phyloP scores from a whole-genome alignment of 768 basidiomycete species.

The Termitomyces sp. region DNA sequence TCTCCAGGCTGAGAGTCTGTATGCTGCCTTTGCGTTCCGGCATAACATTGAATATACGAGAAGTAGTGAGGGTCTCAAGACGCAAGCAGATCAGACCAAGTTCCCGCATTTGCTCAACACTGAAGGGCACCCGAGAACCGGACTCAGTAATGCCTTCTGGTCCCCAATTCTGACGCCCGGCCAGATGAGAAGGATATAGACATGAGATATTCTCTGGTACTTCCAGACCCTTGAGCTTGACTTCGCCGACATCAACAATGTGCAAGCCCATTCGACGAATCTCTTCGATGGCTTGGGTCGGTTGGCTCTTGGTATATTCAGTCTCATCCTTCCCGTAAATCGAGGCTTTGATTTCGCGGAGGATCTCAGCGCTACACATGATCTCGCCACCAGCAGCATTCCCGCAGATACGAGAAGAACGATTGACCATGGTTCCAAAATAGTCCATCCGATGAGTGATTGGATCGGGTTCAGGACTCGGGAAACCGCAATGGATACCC shows the following conservation, averaged over 20 bases:
- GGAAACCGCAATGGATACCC: conserved; percentile 92
- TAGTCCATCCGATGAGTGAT: conserved; percentile 97
- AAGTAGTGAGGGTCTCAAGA: conserved; percentile 68
- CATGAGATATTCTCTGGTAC: conserved; percentile 82
- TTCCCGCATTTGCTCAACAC: conserved; percentile 67
- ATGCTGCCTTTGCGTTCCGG: conserved; percentile 42
- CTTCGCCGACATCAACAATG: conserved; percentile 77
- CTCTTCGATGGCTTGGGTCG: conserved; percentile 61
- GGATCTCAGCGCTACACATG: conserved; percentile 82
- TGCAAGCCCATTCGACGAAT: conserved; percentile 67
- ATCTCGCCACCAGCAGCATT: conserved; percentile 91
- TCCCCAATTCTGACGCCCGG: conserved; percentile 55
- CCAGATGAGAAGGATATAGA: conserved; percentile 72
- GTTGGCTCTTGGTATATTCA: conserved; percentile 53
- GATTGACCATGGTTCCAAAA: conserved; percentile 94
- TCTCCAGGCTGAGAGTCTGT: conserved; percentile 25
- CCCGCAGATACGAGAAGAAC: conserved; percentile 78
- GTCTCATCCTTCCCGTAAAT: conserved; percentile 55
- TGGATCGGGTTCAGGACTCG: conserved; percentile 87
- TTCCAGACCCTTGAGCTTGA: conserved; percentile 92
- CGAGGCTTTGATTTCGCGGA: conserved; percentile 71
- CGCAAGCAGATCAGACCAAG: conserved; percentile 71
- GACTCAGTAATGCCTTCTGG: conserved; percentile 28
- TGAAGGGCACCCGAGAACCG: conserved; percentile 56
- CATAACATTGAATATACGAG: conserved; percentile 48